These are phyloP conservation scores for Hypoxylon sp. DNA, from an alignment of 2,329 filamentous ascomycete genomes.

Conservation along the genomic window DNA sequence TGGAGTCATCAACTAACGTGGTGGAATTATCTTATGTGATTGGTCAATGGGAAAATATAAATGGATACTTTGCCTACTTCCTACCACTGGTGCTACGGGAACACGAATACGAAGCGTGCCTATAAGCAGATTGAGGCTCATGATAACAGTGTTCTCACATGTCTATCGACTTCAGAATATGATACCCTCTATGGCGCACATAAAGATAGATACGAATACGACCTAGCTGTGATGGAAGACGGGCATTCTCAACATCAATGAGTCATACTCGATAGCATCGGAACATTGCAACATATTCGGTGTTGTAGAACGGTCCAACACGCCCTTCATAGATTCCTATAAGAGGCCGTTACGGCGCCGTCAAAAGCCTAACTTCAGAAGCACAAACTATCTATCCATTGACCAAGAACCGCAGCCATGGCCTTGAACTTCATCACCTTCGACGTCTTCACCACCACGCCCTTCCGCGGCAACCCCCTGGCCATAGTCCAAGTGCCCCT, in stretches of 20 bases:
- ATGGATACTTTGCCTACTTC: constrained; percentile 1
- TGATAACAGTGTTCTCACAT: background rate
- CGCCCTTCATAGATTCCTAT: background rate
- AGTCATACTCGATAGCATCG: constrained; percentile 12
- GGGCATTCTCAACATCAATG: constrained; percentile 1
- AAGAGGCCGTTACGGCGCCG: background rate
- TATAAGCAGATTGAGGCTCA: background rate
- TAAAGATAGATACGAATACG: constrained; percentile 20
- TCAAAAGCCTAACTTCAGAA: background rate
- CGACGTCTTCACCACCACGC: constrained; percentile 70
- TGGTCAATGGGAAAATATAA: background rate
- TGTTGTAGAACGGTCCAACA: background rate
- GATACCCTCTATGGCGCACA: background rate
- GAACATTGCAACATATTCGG: background rate
- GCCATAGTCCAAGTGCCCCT: constrained; percentile 70
- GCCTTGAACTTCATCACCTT: constrained; percentile 66
- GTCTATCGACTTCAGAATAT: background rate
- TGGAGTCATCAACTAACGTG: constrained; percentile 1
- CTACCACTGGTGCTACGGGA: constrained; percentile 7
- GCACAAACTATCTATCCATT: background rate
- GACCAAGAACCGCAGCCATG: constrained; percentile 32
- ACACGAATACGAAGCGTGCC: constrained; percentile 22
- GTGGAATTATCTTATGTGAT: constrained; percentile 15
- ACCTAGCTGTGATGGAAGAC: background rate
- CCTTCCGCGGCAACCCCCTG: constrained; percentile 71